Evolutionary conservation across 202 grass and related monocot genomes (phyloP).

Genomic region (Setaria viridis): DNA sequence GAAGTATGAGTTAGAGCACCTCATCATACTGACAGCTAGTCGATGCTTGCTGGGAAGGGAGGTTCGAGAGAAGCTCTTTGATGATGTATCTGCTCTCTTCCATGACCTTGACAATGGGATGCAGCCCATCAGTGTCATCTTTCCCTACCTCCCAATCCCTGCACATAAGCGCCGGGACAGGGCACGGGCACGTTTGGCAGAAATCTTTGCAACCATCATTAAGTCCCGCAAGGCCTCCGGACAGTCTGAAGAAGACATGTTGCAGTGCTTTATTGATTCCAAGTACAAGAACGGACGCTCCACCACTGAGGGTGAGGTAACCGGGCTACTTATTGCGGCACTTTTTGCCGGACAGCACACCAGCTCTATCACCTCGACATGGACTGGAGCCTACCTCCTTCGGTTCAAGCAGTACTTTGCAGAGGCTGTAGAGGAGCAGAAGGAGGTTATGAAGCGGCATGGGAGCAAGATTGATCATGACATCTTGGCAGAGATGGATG

Average conservation of each 20-base stretch:
- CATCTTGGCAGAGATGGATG: slow-evolving; percentile 95
- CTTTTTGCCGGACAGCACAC: slow-evolving; percentile 96
- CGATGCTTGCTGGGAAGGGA: slow-evolving; percentile 90
- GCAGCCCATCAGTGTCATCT: slow-evolving; percentile 85
- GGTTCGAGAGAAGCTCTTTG: slow-evolving; percentile 93
- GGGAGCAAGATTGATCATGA: slow-evolving; percentile 89
- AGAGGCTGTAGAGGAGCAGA: slow-evolving; percentile 85
- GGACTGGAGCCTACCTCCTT: slow-evolving; percentile 95
- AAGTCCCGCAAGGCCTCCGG: slow-evolving; percentile 82
- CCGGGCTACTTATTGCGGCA: slow-evolving; percentile 85
- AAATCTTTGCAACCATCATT: slow-evolving; percentile 91
- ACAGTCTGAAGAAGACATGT: slow-evolving; percentile 83
- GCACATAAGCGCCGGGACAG: slow-evolving; percentile 72
- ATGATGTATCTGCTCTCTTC: slow-evolving; percentile 93
- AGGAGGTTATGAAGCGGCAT: slow-evolving; percentile 77
- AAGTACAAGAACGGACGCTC: slow-evolving; percentile 89
- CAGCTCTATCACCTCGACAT: slow-evolving; percentile 96
- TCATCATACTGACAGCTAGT: slow-evolving; percentile 93
- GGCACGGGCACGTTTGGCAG: slow-evolving; percentile 70
- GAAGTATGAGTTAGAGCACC: slow-evolving; percentile 89
- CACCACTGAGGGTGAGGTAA: slow-evolving; percentile 83
- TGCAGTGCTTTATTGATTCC: slow-evolving; percentile 96
- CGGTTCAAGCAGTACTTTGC: slow-evolving; percentile 71
- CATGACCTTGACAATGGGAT: slow-evolving; percentile 95
- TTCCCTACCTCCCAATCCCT: slow-evolving; percentile 85